Conservation (phyloP, 371 early-diverging fungal genomes). For the Quaeritorhiza haematococci region DNA sequence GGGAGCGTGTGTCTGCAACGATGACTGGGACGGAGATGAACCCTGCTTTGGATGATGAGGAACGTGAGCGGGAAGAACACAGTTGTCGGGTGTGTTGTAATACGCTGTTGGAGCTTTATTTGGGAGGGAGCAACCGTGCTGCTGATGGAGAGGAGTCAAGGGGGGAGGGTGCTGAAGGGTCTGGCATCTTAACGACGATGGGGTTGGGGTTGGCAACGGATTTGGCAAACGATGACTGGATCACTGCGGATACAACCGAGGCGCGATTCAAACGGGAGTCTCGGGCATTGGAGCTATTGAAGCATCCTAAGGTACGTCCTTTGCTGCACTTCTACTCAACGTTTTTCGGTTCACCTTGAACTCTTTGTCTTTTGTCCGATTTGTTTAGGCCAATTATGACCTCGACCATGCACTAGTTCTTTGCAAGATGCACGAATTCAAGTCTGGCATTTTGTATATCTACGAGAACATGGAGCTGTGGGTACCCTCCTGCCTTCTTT, state of each 20-base stretch:
- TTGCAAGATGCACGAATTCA: constrained; percentile 76
- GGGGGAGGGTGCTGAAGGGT: constrained; percentile 5
- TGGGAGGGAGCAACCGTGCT: constrained; percentile 32
- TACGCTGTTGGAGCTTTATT: constrained; percentile 84
- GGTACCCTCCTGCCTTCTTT: background rate
- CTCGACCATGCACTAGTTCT: constrained; percentile 85
- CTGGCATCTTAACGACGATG: constrained; percentile 2
- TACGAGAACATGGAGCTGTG: constrained; percentile 76
- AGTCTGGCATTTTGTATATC: constrained; percentile 77
- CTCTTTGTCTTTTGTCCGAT: background rate
- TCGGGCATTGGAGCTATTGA: constrained; percentile 50
- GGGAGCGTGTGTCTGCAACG: constrained; percentile 12
- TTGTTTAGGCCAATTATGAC: constrained; percentile 64
- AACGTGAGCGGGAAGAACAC: constrained; percentile 45
- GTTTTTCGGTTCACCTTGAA: background rate
- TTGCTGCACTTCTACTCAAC: background rate
- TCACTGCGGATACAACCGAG: background rate
- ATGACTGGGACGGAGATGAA: background rate
- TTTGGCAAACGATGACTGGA: background rate
- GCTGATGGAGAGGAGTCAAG: constrained; percentile 15
- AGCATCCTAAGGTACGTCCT: constrained; percentile 36
- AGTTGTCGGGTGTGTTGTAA: constrained; percentile 71
- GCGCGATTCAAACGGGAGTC: constrained; percentile 27
- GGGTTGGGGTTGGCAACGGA: background rate
- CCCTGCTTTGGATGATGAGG: constrained; percentile 30